phyloP scores from a whole-genome alignment of 2,329 filamentous ascomycete genomes.

The Fusarium mexicanum region DNA sequence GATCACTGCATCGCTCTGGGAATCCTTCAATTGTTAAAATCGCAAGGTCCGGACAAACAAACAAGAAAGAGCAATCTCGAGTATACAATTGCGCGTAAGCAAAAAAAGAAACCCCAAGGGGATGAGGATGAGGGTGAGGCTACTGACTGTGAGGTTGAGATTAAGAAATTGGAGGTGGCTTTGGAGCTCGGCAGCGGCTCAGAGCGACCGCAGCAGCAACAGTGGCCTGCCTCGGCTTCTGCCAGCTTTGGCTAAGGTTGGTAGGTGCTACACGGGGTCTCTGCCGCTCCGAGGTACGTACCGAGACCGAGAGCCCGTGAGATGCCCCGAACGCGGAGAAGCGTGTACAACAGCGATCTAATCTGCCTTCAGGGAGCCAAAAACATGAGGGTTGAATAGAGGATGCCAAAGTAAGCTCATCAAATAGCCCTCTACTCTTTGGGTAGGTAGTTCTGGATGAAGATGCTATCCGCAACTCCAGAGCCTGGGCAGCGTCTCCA shows the following conservation, averaged over 20 bases:
- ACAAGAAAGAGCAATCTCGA: neutral
- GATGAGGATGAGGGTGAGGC: constrained; percentile 7
- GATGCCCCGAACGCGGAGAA: constrained; percentile 2
- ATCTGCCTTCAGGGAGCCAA: neutral
- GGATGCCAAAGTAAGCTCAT: too few relatives aligned
- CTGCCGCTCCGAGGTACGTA: constrained; percentile 32
- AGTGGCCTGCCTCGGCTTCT: constrained; percentile 40
- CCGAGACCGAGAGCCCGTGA: constrained; percentile 15
- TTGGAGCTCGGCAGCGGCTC: constrained; percentile 35
- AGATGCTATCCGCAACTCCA: neutral
- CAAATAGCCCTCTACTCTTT: too few relatives aligned
- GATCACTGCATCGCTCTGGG: constrained; percentile 27
- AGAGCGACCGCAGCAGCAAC: constrained; percentile 26
- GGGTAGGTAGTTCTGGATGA: too few relatives aligned
- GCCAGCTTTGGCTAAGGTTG: constrained; percentile 2
- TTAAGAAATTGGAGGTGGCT: constrained; percentile 27
- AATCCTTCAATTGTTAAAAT: constrained; percentile 2
- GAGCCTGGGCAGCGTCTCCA: neutral
- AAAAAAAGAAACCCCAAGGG: neutral
- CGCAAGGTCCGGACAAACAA: neutral
- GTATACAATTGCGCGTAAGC: constrained; percentile 7
- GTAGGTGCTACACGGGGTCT: constrained; percentile 15
- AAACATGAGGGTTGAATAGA: neutral
- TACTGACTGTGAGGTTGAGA: constrained; percentile 17
- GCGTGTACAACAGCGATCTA: neutral